These are phyloP conservation scores for Bipolaris sorokiniana DNA, from an alignment of 2,329 filamentous ascomycete species.

Conservation along the genomic window DNA sequence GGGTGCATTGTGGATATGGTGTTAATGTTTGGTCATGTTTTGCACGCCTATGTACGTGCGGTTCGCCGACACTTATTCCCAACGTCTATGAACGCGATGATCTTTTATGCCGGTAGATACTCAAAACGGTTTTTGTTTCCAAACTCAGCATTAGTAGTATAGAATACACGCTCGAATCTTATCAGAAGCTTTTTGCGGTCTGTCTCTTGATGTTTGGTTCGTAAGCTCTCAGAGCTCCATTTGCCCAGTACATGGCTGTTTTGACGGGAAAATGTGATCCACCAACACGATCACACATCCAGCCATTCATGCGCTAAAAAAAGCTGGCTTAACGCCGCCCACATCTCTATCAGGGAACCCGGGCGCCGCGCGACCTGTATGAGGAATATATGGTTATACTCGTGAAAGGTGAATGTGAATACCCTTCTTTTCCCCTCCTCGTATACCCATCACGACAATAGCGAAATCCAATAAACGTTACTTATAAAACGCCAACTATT, in stretches of 20 bases:
- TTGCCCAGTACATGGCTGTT: neutral
- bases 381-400: neutral
- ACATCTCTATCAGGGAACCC: neutral
- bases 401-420: no score
- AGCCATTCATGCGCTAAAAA: neutral
- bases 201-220: neutral
- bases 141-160: conserved; percentile 9
- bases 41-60: conserved; percentile 5
- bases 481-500: no score
- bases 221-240: neutral
- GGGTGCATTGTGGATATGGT: conserved; percentile 21
- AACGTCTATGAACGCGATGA: conserved; percentile 25
- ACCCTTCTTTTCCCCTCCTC: no score
- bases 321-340: neutral
- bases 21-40: conserved; percentile 13
- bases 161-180: conserved; percentile 1
- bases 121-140: conserved; percentile 16
- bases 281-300: neutral
- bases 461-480: no score
- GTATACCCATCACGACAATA: neutral
- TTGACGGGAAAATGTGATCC: neutral
- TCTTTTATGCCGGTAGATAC: conserved; percentile 18
- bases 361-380: neutral
- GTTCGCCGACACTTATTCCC: conserved; percentile 4
- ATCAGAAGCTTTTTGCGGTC: neutral